phyloP scores from a whole-genome alignment of 306 rosid genomes.

The Arachis stenosperma region DNA sequence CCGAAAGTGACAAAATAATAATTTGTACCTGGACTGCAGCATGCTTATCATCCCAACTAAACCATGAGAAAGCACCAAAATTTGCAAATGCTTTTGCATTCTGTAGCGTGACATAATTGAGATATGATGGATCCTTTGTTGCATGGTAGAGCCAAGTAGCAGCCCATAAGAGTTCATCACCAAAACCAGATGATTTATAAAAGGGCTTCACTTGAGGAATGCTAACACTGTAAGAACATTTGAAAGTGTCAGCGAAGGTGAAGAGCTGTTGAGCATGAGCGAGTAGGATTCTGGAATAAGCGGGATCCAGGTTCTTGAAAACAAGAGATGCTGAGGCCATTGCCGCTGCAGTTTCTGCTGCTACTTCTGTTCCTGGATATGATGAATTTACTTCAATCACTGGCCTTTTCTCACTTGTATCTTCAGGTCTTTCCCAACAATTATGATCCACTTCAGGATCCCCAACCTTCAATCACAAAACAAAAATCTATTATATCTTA shows the following conservation, averaged over 20 bases:
- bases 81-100: slow-evolving; percentile 48
- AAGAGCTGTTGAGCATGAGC: slow-evolving; percentile 64
- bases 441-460: slow-evolving; percentile 69
- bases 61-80: slow-evolving; percentile 64
- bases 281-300: slow-evolving; percentile 61
- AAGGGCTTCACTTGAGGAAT: slow-evolving; percentile 62
- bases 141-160: slow-evolving; percentile 73
- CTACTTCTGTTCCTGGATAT: slow-evolving; percentile 79
- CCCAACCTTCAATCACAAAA: slow-evolving; percentile 60
- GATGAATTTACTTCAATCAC: slow-evolving; percentile 57
- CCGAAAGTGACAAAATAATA: no score
- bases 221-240: slow-evolving; percentile 70
- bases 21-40: slow-evolving; percentile 61
- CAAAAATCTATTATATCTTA: no score
- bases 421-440: slow-evolving; percentile 81
- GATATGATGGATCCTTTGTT: slow-evolving; percentile 56
- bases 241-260: slow-evolving; percentile 60
- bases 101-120: slow-evolving; percentile 59
- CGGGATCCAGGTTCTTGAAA: slow-evolving; percentile 47
- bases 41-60: slow-evolving; percentile 85
- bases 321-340: slow-evolving; percentile 75
- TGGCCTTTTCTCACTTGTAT: slow-evolving; percentile 61
- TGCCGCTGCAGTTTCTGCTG: slow-evolving; percentile 81
- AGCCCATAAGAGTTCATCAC: slow-evolving; percentile 85
- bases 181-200: slow-evolving; percentile 78